Conservation (phyloP, 768 basidiomycete genomes). For the Kwoniella botswanensis region DNA sequence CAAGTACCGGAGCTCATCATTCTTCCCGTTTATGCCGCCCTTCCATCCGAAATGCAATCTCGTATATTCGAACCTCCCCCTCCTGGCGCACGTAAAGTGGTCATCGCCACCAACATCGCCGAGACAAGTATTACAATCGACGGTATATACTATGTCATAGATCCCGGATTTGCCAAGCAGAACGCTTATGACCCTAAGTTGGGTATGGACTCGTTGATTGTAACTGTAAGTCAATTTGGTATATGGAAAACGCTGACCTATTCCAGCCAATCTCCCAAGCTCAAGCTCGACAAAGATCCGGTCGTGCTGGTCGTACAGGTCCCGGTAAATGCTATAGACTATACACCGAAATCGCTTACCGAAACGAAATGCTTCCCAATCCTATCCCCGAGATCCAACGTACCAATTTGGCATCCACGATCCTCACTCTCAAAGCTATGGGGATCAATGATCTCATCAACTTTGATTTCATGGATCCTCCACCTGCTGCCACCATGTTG, state of each 20-base stretch:
- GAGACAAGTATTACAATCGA: slow-evolving; percentile 98
- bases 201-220: slow-evolving; percentile 98
- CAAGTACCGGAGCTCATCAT: slow-evolving; percentile 97
- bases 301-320: slow-evolving; percentile 95
- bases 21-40: slow-evolving; percentile 95
- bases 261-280: slow-evolving; percentile 89
- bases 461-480: slow-evolving; percentile 99
- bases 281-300: slow-evolving; percentile 91
- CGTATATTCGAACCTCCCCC: slow-evolving; percentile 97
- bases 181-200: slow-evolving; percentile 96
- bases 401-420: slow-evolving; percentile 82
- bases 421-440: slow-evolving; percentile 97
- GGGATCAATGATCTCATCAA: slow-evolving; percentile 96
- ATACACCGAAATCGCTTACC: slow-evolving; percentile 96
- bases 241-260: slow-evolving; percentile 8
- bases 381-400: slow-evolving; percentile 98
- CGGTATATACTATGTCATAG: slow-evolving; percentile 98
- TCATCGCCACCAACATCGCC: slow-evolving; percentile 99
- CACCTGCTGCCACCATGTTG: slow-evolving; percentile 94
- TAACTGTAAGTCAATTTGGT: slow-evolving; percentile 65
- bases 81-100: slow-evolving; percentile 96
- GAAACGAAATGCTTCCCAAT: slow-evolving; percentile 98
- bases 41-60: slow-evolving; percentile 97
- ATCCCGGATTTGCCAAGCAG: slow-evolving; percentile 98
- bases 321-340: slow-evolving; percentile 98